phyloP scores from a whole-genome alignment of 139 green algal genomes.

The Chloropicon primus region DNA sequence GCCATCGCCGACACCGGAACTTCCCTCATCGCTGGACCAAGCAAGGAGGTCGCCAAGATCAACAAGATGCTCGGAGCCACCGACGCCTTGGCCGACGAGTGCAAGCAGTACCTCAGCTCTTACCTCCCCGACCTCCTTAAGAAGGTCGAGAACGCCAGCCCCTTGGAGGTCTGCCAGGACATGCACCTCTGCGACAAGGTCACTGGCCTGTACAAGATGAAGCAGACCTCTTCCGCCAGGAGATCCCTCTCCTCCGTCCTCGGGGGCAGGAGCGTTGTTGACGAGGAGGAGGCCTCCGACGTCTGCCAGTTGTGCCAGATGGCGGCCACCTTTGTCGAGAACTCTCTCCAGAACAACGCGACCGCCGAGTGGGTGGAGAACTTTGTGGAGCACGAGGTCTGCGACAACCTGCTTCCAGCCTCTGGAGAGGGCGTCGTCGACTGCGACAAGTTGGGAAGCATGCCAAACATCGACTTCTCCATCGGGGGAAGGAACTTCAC shows the following conservation, averaged over 20 bases:
- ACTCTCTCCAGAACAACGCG: conserved; percentile 58
- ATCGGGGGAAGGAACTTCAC: conserved; percentile 63
- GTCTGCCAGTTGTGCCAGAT: conserved; percentile 67
- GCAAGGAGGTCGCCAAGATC: conserved; percentile 51
- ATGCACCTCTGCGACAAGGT: conserved; percentile 21
- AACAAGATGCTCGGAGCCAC: conserved; percentile 41
- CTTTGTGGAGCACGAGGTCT: conserved; percentile 20
- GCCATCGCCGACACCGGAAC: conserved; percentile 90
- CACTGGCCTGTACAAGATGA: conserved; percentile 32
- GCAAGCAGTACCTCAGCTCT: conserved; percentile 44
- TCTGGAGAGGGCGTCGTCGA: conserved; percentile 56
- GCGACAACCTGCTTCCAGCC: conserved; percentile 30
- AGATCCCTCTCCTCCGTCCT: conserved; percentile 1
- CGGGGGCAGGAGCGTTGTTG: conserved; percentile 1
- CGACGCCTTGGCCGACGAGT: conserved; percentile 43
- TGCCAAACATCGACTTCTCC: conserved; percentile 68
- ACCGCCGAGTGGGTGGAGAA: conserved; percentile 32
- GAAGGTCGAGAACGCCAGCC: conserved; percentile 35
- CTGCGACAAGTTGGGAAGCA: conserved; percentile 50
- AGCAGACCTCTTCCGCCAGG: conserved; percentile 2
- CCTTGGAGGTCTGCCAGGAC: conserved; percentile 33
- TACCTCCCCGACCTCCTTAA: conserved; percentile 63
- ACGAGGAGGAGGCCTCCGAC: conserved; percentile 7
- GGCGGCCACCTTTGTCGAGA: conserved; percentile 62
- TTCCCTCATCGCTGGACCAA: conserved; percentile 61